These are phyloP conservation scores for Lentinula boryana DNA, from an alignment of 768 basidiomycete species.

Conservation along the genomic window DNA sequence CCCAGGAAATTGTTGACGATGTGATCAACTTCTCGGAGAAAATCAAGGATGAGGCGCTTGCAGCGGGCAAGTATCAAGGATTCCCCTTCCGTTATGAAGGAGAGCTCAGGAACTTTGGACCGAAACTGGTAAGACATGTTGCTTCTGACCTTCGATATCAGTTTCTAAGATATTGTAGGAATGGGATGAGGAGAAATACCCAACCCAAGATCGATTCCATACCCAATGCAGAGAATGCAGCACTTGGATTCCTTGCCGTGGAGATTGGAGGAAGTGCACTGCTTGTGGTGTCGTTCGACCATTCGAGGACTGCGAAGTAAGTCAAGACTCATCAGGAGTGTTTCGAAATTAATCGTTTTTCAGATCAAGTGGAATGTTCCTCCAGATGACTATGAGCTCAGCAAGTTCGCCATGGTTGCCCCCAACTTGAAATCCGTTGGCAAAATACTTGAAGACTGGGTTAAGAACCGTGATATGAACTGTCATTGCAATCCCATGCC, in stretches of 20 bases:
- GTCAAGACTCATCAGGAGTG: not conserved
- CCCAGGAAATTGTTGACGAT: conserved; percentile 10
- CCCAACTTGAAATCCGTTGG: conserved; percentile 9
- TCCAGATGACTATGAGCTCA: conserved; percentile 11
- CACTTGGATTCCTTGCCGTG: conserved; percentile 10
- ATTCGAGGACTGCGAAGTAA: conserved; percentile 10
- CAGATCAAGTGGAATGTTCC: conserved; percentile 10
- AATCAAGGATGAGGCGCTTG: conserved; percentile 10
- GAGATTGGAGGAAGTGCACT: conserved; percentile 11
- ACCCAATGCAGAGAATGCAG: conserved; percentile 9
- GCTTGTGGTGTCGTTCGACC: conserved; percentile 11
- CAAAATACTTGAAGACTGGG: conserved; percentile 8
- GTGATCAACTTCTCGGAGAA: conserved; percentile 11
- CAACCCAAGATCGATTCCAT: conserved; percentile 9
- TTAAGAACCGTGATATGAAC: conserved; percentile 10
- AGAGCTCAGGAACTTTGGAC: conserved; percentile 8
- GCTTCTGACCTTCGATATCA: not conserved
- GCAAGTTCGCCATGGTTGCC: conserved; percentile 11
- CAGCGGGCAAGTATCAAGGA: conserved; percentile 10
- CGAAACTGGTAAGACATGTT: conserved; percentile 5
- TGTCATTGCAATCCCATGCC: conserved; percentile 5
- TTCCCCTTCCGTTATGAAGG: conserved; percentile 13
- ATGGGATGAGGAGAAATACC: conserved; percentile 10
- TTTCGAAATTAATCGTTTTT: not conserved
- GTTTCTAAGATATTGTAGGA: not conserved